Conservation (phyloP, 495 filamentous ascomycete genomes). For the Coniosporium apollinis region DNA sequence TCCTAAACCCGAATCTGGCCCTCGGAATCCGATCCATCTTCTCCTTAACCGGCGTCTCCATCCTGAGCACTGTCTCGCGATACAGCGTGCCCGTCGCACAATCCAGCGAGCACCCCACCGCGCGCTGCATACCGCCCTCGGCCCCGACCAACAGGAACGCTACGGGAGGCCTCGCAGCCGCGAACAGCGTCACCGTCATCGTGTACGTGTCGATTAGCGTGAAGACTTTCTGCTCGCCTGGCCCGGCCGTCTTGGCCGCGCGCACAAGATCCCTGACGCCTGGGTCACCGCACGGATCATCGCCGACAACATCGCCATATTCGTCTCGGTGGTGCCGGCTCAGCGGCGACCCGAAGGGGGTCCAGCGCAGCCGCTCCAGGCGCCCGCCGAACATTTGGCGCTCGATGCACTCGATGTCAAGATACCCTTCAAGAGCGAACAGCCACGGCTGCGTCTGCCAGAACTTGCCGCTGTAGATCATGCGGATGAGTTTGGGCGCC, state of each 20-base stretch:
- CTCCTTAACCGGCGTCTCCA: conserved; percentile 12
- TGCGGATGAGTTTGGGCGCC: conserved; percentile 8
- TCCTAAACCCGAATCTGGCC: not conserved
- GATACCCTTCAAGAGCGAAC: conserved; percentile 23
- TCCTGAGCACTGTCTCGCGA: conserved; percentile 18
- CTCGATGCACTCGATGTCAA: conserved; percentile 18
- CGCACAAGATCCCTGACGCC: conserved; percentile 3
- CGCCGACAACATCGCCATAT: conserved; percentile 6
- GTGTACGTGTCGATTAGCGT: conserved; percentile 16
- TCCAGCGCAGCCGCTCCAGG: conserved; percentile 15
- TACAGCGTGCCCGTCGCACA: conserved; percentile 12
- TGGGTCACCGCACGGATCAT: conserved; percentile 8
- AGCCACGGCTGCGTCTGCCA: conserved; percentile 19
- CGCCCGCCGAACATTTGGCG: conserved; percentile 16
- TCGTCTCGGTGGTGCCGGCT: conserved; percentile 11
- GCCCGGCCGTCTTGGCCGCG: conserved; percentile 3
- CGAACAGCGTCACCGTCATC: conserved; percentile 23
- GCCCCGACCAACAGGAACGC: conserved; percentile 21
- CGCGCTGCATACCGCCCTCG: conserved; percentile 28
- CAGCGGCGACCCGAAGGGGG: conserved; percentile 11
- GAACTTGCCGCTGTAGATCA: conserved; percentile 13
- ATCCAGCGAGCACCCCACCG: conserved; percentile 20
- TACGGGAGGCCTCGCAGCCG: conserved; percentile 22
- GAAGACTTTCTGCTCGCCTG: conserved; percentile 11
- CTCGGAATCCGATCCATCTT: conserved; percentile 3